A percentile compares a stretch with the other conserved stretches of the same genome.
Conservation (phyloP, 768 basidiomycete genomes). For the Mycena sanguinolenta region DNA sequence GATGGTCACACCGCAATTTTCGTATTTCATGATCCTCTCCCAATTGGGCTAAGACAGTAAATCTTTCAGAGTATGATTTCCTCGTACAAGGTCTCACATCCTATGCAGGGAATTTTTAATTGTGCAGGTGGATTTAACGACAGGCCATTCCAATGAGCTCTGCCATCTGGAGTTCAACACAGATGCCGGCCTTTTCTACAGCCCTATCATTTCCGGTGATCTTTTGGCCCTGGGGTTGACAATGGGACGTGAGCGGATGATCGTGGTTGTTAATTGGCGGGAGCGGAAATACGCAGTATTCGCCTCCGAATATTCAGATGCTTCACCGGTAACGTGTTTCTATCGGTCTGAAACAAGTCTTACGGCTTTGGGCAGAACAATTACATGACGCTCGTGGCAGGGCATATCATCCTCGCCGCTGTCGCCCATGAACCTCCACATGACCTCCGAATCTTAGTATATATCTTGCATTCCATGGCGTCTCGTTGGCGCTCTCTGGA, state of each 20-base stretch:
- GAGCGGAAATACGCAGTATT: slow-evolving; percentile 13
- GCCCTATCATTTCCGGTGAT: not conserved
- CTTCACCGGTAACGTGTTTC: not conserved
- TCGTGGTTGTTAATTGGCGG: slow-evolving; percentile 1
- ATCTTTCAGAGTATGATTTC: not conserved
- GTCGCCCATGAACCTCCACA: not conserved
- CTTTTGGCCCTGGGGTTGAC: not conserved
- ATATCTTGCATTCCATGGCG: not conserved
- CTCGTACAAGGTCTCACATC: not conserved
- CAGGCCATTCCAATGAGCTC: not conserved
- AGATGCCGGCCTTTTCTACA: not conserved
- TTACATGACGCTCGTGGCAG: not conserved
- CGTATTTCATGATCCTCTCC: not conserved
- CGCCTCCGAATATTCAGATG: not conserved
- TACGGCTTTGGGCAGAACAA: not conserved
- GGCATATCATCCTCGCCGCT: slow-evolving; percentile 10
- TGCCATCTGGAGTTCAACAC: not conserved
- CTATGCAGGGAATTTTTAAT: not conserved
- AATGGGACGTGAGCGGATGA: not conserved
- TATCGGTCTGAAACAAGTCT: not conserved
- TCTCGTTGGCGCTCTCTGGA: not conserved
- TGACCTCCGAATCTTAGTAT: not conserved
- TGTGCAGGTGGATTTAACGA: not conserved
- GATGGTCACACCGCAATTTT: not conserved
- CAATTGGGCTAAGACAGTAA: not conserved